phyloP scores from a whole-genome alignment of 2,329 filamentous ascomycete genomes.

The Diplocarpon mali region DNA sequence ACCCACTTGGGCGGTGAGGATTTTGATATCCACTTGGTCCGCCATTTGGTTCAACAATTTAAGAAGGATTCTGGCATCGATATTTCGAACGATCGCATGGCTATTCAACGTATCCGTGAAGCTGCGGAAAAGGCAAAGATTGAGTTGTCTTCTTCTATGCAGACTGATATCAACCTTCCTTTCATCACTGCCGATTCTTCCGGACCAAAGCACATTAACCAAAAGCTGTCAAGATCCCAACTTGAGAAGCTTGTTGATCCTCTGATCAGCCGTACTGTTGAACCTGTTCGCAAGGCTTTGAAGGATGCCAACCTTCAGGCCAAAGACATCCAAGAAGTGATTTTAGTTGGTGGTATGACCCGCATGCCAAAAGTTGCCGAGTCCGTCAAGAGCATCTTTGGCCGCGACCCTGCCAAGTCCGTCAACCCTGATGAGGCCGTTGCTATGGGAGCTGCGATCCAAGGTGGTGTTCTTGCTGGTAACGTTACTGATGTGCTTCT shows the following conservation, averaged over 20 bases:
- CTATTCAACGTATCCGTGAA: slow-evolving; percentile 97
- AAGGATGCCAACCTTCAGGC: slow-evolving; percentile 88
- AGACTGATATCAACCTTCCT: slow-evolving; percentile 96
- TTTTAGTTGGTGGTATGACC: slow-evolving; percentile 97
- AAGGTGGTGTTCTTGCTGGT: slow-evolving; percentile 92
- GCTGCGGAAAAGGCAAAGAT: slow-evolving; percentile 99
- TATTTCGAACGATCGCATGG: slow-evolving; percentile 87
- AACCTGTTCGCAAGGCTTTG: slow-evolving; percentile 90
- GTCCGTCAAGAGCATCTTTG: slow-evolving; percentile 94
- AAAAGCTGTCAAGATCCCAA: slow-evolving; percentile 83
- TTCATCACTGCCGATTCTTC: slow-evolving; percentile 96
- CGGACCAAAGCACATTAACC: slow-evolving; percentile 97
- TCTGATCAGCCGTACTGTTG: slow-evolving; percentile 74
- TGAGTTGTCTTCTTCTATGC: slow-evolving; percentile 85
- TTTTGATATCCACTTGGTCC: slow-evolving; percentile 90
- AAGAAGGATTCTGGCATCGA: slow-evolving; percentile 93
- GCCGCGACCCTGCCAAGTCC: slow-evolving; percentile 91
- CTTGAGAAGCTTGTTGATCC: slow-evolving; percentile 89
- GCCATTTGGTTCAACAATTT: slow-evolving; percentile 88
- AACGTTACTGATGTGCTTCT: slow-evolving; percentile 94
- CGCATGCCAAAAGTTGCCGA: slow-evolving; percentile 98
- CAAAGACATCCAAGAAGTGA: slow-evolving; percentile 95
- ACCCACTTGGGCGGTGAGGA: slow-evolving; percentile 97
- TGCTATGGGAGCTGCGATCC: slow-evolving; percentile 91
- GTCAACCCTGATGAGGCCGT: slow-evolving; percentile 98